These are phyloP conservation scores for Rosa lucieae DNA, from an alignment of 306 rosid species.

Conservation along the genomic window DNA sequence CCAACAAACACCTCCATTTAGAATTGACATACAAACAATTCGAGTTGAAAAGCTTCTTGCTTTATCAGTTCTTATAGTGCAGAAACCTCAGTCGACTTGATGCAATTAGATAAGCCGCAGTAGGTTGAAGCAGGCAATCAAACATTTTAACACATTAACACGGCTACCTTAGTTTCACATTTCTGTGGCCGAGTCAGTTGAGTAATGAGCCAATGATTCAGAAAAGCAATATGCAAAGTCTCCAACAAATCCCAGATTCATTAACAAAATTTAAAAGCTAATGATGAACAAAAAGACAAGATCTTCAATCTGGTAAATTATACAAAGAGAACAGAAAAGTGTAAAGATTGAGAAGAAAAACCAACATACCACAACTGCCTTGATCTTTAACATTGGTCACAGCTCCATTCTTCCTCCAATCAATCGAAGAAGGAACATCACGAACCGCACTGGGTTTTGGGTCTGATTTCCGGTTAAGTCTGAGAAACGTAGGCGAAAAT, in stretches of 20 bases:
- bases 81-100: background rate
- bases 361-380: slow-evolving; percentile 68
- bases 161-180: background rate
- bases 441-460: slow-evolving; percentile 13
- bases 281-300: background rate
- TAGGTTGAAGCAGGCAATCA: background rate
- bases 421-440: slow-evolving; percentile 64
- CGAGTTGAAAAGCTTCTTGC: background rate
- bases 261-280: background rate
- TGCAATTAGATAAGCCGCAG: background rate
- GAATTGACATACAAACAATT: background rate
- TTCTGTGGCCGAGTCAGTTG: background rate
- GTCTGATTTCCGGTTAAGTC: slow-evolving; percentile 20
- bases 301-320: background rate
- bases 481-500: slow-evolving; percentile 42
- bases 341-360: background rate
- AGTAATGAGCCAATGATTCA: background rate
- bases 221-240: background rate
- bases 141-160: background rate
- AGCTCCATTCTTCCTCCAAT: slow-evolving; percentile 79
- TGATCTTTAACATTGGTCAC: slow-evolving; percentile 83
- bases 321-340: background rate
- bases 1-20: slow-evolving; percentile 83
- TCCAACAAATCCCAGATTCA: background rate
- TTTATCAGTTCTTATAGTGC: background rate